phyloP scores from a whole-genome alignment of 805 yeast genomes.

The Isabelozyma rhagii region DNA sequence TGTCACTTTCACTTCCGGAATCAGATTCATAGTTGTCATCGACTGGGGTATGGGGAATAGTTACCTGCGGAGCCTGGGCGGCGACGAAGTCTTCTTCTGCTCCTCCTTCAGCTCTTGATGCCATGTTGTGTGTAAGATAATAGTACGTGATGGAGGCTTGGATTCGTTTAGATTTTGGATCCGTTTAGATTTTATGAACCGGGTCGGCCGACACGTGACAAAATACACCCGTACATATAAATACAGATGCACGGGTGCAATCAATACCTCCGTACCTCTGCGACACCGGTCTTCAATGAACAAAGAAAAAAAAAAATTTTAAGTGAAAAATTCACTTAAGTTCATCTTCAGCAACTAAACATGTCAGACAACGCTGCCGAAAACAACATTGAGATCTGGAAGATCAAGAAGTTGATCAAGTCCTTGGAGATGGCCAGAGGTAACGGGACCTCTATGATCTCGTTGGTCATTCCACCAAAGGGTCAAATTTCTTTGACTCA shows the following conservation, averaged over 20 bases:
- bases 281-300: too few relatives aligned
- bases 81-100: background rate
- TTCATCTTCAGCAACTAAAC: background rate
- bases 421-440: conserved; percentile 90
- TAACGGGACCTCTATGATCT: conserved; percentile 98
- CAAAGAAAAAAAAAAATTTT: background rate
- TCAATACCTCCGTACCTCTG: background rate
- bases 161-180: too few relatives aligned
- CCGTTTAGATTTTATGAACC: too few relatives aligned
- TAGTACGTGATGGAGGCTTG: too few relatives aligned
- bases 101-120: background rate
- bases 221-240: background rate
- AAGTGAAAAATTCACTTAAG: background rate
- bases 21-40: conserved; percentile 35
- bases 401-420: conserved; percentile 90
- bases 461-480: conserved; percentile 91
- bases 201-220: background rate
- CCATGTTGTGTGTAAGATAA: background rate
- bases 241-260: background rate
- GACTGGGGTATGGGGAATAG: background rate
- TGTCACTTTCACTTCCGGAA: conserved; percentile 35
- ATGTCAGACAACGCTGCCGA: conserved; percentile 56
- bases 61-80: background rate
- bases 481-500: conserved; percentile 86
- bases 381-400: conserved; percentile 98